Percentiles rank a stretch among this genome's conserved stretches.
Evolutionary conservation across 176 grass and related monocot genomes (phyloP).

Genomic region (Zoysia pacifica): DNA sequence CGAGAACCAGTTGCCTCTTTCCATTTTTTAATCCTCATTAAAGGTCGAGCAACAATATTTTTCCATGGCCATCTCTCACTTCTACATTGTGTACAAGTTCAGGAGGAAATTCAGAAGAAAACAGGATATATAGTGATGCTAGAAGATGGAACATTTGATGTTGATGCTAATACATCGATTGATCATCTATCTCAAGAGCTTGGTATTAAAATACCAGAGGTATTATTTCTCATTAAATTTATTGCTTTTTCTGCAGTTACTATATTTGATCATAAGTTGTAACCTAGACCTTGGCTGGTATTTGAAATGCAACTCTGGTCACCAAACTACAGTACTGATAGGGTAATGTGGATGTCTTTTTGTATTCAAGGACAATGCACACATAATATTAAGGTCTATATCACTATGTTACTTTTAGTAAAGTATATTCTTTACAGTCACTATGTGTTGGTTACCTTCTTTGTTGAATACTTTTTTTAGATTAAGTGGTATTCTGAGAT

Average conservation of each 20-base stretch:
- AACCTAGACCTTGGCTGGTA: background rate
- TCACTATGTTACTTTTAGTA: conserved; percentile 10
- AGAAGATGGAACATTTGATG: conserved; percentile 89
- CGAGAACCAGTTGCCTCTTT: background rate
- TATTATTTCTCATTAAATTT: conserved; percentile 39
- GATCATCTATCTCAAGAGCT: conserved; percentile 92
- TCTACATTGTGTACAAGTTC: conserved; percentile 16
- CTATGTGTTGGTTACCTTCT: background rate
- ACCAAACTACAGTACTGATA: background rate
- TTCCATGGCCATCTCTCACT: conserved; percentile 17
- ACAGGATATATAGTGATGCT: conserved; percentile 91
- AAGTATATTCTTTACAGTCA: conserved; percentile 1
- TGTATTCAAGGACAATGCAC: background rate
- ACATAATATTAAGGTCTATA: conserved; percentile 7
- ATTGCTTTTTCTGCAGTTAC: conserved; percentile 15
- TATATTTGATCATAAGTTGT: background rate
- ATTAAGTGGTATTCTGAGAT: conserved; percentile 26
- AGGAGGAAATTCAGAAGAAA: conserved; percentile 99
- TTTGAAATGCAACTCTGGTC: conserved; percentile 22
- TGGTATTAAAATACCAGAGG: conserved; percentile 96
- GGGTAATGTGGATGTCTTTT: background rate
- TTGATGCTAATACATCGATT: conserved; percentile 98
- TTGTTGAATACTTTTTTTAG: conserved; percentile 28
- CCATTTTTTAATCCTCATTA: conserved; percentile 1
- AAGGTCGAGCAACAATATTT: background rate